Percentiles rank a stretch among this genome's conserved stretches.
Conservation (phyloP, 163 green algal species). For the Volvox carteri region DNA sequence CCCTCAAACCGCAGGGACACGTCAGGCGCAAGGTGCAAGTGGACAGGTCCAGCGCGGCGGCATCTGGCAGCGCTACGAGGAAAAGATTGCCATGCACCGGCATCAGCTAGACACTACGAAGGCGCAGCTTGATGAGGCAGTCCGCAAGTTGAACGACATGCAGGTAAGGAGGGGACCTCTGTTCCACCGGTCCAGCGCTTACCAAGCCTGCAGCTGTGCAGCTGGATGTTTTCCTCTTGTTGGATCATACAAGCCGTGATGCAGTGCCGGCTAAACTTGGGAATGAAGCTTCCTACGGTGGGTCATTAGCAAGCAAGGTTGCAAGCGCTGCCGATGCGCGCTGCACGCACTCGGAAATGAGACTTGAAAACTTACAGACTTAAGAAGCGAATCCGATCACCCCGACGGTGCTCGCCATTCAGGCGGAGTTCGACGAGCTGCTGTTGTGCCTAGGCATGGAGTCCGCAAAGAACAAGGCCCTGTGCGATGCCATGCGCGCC, state of each 20-base stretch:
- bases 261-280: too few species aligned
- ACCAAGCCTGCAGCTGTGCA: too few species aligned
- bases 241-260: too few species aligned
- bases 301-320: too few species aligned
- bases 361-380: too few species aligned
- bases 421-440: constrained; percentile 59
- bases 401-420: not conserved
- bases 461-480: constrained; percentile 56
- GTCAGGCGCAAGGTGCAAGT: not conserved
- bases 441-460: constrained; percentile 65
- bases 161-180: constrained; percentile 13
- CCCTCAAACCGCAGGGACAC: not conserved
- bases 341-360: too few species aligned
- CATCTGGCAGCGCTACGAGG: constrained; percentile 50
- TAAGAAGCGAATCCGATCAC: not conserved
- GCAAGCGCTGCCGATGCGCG: too few species aligned
- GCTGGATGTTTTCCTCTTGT: too few species aligned
- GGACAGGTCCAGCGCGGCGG: not conserved
- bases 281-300: too few species aligned
- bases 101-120: constrained; percentile 48
- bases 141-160: constrained; percentile 52
- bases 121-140: constrained; percentile 44
- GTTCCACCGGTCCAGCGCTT: too few species aligned
- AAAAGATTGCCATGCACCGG: constrained; percentile 34
- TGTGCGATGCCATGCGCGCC: constrained; percentile 58